These are phyloP conservation scores for Capsicum rhomboideum DNA, from an alignment of 257 asterid species.

Conservation along the genomic window DNA sequence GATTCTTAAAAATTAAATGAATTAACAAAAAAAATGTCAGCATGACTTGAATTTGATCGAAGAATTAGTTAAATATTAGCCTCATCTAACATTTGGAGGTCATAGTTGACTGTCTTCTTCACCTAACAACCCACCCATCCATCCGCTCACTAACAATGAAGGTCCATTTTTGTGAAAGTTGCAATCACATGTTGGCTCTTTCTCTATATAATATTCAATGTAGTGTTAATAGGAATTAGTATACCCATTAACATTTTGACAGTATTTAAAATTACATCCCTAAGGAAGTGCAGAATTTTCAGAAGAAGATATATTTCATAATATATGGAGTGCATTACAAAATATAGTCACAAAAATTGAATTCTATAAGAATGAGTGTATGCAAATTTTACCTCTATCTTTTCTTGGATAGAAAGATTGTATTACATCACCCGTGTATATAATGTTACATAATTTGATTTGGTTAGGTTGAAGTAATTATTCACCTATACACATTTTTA, in stretches of 20 bases:
- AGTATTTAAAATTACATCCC: background rate
- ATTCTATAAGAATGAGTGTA: too few relatives aligned
- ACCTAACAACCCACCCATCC: background rate
- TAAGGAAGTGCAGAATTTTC: background rate
- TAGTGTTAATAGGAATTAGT: background rate
- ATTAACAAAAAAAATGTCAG: background rate
- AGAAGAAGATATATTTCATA: background rate
- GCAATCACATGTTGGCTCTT: background rate
- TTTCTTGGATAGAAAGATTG: too few relatives aligned
- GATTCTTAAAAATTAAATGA: background rate
- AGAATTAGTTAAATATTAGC: background rate
- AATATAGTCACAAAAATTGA: too few relatives aligned
- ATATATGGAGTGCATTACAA: too few relatives aligned
- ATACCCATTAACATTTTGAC: background rate
- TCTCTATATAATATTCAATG: background rate
- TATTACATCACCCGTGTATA: background rate
- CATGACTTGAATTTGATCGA: background rate
- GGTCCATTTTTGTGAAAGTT: background rate
- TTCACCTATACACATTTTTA: background rate
- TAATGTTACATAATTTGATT: background rate
- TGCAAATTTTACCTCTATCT: too few relatives aligned
- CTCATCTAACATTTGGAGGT: background rate
- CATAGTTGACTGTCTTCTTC: background rate
- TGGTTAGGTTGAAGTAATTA: background rate
- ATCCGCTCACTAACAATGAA: background rate